Evolutionary conservation across 2,329 filamentous ascomycete genomes (phyloP).

Genomic region (Diaporthe aspalathi): DNA sequence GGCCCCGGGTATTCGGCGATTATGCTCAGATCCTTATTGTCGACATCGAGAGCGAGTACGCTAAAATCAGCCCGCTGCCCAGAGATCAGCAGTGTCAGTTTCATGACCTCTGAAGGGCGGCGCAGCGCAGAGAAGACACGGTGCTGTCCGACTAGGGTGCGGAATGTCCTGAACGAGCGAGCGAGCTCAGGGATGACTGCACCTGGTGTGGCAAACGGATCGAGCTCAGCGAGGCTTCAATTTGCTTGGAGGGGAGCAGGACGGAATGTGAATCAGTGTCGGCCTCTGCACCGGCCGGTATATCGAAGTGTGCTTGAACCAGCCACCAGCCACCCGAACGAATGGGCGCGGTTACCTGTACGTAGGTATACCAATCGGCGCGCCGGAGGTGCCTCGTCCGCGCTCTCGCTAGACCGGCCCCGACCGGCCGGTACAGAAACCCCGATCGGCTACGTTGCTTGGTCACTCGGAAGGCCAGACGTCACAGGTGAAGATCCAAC

Average conservation of each 20-base stretch:
- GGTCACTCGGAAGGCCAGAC: neutral
- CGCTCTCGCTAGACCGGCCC: neutral
- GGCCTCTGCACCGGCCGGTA: neutral
- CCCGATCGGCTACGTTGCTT: slow-evolving; percentile 5
- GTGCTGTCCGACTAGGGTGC: neutral
- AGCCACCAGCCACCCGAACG: neutral
- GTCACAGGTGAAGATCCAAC: neutral
- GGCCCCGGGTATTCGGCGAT: neutral
- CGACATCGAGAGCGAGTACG: neutral
- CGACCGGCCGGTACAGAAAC: too few relatives aligned
- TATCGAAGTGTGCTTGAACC: too few relatives aligned
- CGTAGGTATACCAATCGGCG: too few relatives aligned
- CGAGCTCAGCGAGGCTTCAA: too few relatives aligned
- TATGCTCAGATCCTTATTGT: neutral
- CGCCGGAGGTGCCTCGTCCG: neutral
- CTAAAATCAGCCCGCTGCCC: neutral
- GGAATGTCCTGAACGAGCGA: neutral
- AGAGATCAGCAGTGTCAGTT: slow-evolving; percentile 3
- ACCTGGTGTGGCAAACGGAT: too few relatives aligned
- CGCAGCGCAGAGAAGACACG: neutral
- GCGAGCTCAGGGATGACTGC: neutral
- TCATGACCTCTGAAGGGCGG: neutral
- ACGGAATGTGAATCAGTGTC: too few relatives aligned
- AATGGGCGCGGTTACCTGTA: too few relatives aligned
- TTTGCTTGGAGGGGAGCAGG: too few relatives aligned